Conservation (phyloP, 768 basidiomycete species). For the Dictyophora rubrovolvata region DNA sequence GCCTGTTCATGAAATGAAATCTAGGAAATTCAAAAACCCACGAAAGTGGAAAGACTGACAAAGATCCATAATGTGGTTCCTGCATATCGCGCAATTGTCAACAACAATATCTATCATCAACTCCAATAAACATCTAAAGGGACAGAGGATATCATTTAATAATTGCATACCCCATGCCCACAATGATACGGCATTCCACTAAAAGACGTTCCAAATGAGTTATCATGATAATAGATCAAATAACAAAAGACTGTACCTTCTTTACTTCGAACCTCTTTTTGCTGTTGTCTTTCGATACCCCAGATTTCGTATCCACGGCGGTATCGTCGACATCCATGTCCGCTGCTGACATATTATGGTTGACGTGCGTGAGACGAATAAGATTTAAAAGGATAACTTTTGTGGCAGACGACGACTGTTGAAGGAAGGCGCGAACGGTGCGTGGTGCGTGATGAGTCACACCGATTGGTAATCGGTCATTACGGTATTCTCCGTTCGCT, state of each 20-base stretch:
- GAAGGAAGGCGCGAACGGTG: background rate
- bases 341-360: conserved; percentile 42
- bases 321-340: conserved; percentile 52
- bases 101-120: conserved; percentile 80
- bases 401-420: background rate
- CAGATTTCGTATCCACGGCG: conserved; percentile 35
- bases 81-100: conserved; percentile 99
- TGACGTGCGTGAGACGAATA: background rate
- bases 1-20: conserved; percentile 38
- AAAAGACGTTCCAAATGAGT: background rate
- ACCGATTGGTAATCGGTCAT: background rate
- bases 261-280: conserved; percentile 96
- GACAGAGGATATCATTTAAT: background rate
- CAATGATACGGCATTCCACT: conserved; percentile 99
- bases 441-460: background rate
- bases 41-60: conserved; percentile 42
- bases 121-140: background rate
- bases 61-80: conserved; percentile 99
- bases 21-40: conserved; percentile 7
- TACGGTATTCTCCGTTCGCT: conserved; percentile 26
- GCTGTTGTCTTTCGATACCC: conserved; percentile 43
- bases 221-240: background rate
- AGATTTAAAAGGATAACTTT: background rate
- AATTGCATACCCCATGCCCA: conserved; percentile 86
- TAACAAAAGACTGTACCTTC: conserved; percentile 52